Evolutionary conservation across 257 asterid species (phyloP), one percentile per base, ranked within the genome.

Genomic region (Cordia subcordata): DNA sequence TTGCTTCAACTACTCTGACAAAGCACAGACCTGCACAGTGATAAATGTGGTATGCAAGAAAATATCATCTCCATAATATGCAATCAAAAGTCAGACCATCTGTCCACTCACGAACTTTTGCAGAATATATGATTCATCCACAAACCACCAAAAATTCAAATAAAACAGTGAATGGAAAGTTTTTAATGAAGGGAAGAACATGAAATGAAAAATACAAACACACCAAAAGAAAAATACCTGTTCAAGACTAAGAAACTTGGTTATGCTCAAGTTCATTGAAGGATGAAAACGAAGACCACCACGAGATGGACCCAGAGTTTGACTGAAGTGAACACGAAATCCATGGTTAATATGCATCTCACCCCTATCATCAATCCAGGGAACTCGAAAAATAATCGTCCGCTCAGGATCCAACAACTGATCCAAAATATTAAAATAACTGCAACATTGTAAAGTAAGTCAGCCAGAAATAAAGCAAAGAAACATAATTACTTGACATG

Each of bases 201-300:
- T 49, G 16, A 23, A 46, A 68, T 19, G 53, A 19, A 37, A 49
- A 21, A 27, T 19, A 17, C 19, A 23, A 6, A 27, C 6, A 6
- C 35, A 62, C 37, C 17, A 13, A 16, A 10, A 27, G 33, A 57
- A 38, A 57, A 62, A 65, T 62, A 88, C 98, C 98, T 92, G 98
- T 64, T 82, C 88, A 81, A 92, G 88, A 71, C 96, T 80, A 65
- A 92, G 98, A 78, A 92, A 92, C 72, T 92, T 92, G 38, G 96
- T 92, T 73, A 83, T 78, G 80, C 98, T 84, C 85, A 92, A 75
- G 83, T 75, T 92, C 96, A 92, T 85, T 18, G 75, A 79, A 20
- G 96, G 90, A 72, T 92, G 98, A 73, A 92, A 92, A 49, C 96
- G 98, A 40, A 92, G 86, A 51, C 96, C 98, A 64, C 98, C 98